Evolutionary conservation across 108 stramenopile species (phyloP).

Genomic region (Schizochytrium sp.): DNA sequence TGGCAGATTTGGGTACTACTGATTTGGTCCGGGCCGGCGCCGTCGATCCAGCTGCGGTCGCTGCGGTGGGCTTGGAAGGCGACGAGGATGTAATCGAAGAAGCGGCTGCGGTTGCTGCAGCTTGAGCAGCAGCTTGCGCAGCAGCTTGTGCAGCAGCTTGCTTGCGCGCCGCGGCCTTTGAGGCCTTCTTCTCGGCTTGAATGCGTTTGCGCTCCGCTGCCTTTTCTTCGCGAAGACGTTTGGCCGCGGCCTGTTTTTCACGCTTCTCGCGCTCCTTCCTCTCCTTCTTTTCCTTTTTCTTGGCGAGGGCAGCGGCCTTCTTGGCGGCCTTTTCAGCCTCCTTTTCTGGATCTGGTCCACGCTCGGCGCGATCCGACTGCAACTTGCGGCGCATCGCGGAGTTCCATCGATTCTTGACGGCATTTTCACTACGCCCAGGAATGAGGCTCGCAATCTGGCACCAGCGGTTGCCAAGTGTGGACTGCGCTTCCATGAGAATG

Average conservation of each 20-base stretch:
- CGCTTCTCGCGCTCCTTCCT: constrained; percentile 5
- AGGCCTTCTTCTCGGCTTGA: not conserved
- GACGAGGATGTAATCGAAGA: not conserved
- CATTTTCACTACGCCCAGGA: constrained; percentile 56
- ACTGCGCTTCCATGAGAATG: constrained; percentile 66
- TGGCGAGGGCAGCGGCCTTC: not conserved
- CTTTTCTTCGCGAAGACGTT: not conserved
- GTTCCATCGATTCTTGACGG: constrained; percentile 47
- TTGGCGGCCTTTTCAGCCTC: not conserved
- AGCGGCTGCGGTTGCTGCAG: not conserved
- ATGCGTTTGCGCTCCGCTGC: not conserved
- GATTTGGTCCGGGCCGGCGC: no score
- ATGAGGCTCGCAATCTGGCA: constrained; percentile 75
- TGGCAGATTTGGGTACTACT: no score
- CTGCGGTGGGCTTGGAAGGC: no score
- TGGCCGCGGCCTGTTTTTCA: not conserved
- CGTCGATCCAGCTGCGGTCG: no score
- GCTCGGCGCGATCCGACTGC: not conserved
- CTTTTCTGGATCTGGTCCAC: not conserved
- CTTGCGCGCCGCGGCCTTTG: not conserved
- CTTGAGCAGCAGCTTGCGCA: not conserved
- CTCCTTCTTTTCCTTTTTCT: constrained; percentile 7
- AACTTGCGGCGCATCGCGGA: constrained; percentile 37
- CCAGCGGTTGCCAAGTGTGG: constrained; percentile 73
- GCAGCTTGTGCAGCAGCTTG: not conserved